Percentiles rank a stretch among this genome's conserved stretches.
phyloP scores from a whole-genome alignment of 2,329 filamentous ascomycete species.

The Mycosphaerella sp. region DNA sequence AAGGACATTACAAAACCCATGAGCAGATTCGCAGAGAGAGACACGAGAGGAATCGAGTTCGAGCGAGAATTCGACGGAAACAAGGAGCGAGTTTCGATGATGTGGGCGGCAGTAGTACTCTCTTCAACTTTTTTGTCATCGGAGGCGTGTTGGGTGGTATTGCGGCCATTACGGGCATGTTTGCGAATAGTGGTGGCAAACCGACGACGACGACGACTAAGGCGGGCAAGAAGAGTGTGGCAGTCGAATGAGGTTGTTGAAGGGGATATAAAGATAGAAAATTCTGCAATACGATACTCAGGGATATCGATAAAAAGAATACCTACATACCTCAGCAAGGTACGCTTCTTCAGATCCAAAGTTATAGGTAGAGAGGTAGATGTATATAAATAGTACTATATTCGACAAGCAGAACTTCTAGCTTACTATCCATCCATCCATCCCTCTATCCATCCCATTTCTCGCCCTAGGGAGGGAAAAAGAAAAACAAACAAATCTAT shows the following conservation, averaged over 20 bases:
- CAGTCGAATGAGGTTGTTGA: not conserved
- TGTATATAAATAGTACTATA: constrained; percentile 17
- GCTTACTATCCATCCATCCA: no score
- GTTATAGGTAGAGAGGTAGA: constrained; percentile 24
- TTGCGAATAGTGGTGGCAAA: not conserved
- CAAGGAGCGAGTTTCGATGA: constrained; percentile 19
- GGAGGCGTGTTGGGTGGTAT: constrained; percentile 28
- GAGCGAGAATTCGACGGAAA: constrained; percentile 18
- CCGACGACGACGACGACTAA: not conserved
- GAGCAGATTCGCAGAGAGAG: constrained; percentile 42
- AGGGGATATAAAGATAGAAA: no score
- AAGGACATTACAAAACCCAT: constrained; percentile 67
- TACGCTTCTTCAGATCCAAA: constrained; percentile 11
- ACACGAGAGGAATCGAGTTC: constrained; percentile 9
- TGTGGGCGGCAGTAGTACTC: constrained; percentile 19
- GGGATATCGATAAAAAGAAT: no score
- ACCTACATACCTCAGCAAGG: no score
- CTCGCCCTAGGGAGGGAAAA: no score
- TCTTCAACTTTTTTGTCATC: constrained; percentile 33
- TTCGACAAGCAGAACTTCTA: no score
- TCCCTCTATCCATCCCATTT: no score
- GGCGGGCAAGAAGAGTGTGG: not conserved
- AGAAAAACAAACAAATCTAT: no score
- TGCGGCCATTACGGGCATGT: constrained; percentile 22
- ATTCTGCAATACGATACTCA: constrained; percentile 10